Evolutionary conservation across 2,329 filamentous ascomycete genomes (phyloP).

Genomic region (Ophiostoma sp.): DNA sequence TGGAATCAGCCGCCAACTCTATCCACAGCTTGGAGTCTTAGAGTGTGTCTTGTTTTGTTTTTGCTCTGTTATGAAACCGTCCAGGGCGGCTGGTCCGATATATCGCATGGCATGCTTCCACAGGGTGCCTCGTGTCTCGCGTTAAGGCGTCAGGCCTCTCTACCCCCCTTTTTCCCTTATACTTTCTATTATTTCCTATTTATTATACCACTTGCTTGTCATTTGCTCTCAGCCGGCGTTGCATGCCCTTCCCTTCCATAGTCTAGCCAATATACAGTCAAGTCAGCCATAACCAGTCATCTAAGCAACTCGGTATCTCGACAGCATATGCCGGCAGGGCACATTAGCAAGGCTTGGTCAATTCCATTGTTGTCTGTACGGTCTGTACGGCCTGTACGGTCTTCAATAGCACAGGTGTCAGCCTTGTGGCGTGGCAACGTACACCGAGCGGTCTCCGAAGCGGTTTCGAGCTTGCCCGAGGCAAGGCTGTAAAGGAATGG

Average conservation of each 20-base stretch:
- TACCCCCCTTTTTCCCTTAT: neutral
- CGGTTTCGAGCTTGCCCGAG: neutral
- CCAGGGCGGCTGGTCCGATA: neutral
- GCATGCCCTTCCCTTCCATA: neutral
- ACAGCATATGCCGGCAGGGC: neutral
- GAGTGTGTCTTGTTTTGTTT: neutral
- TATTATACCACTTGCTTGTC: neutral
- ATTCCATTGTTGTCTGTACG: neutral
- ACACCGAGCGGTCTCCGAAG: constrained; percentile 1
- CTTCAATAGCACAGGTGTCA: too few relatives aligned
- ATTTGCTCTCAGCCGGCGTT: neutral
- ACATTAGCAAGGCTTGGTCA: neutral
- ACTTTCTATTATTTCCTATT: neutral
- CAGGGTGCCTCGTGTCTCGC: neutral
- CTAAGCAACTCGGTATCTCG: neutral
- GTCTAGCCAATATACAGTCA: neutral
- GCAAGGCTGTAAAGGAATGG: neutral
- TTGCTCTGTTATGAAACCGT: neutral
- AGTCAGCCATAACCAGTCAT: neutral
- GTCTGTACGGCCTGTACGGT: too few relatives aligned
- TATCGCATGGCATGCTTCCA: neutral
- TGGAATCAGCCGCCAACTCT: constrained; percentile 10
- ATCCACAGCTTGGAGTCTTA: neutral
- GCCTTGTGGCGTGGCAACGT: neutral
- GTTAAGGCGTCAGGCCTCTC: neutral